Evolutionary conservation across 352 stramenopile genomes (phyloP).

Genomic region (Hyaloperonospora brassicae): DNA sequence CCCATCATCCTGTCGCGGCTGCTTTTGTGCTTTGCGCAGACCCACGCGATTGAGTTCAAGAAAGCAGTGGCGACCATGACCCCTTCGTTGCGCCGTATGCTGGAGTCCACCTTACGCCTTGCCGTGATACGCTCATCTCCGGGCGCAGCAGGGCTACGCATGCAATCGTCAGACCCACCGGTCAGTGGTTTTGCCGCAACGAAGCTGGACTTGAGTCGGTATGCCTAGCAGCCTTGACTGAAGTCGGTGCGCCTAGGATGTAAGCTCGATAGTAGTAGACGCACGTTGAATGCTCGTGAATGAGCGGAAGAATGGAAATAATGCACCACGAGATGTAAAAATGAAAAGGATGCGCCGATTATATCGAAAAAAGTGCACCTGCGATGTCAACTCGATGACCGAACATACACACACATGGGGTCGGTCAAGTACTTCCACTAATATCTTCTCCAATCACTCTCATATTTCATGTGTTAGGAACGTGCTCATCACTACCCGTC

Average conservation of each 20-base stretch:
- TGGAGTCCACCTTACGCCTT: conserved; percentile 38
- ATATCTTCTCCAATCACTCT: too few species aligned
- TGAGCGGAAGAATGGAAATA: too few species aligned
- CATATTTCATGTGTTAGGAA: too few species aligned
- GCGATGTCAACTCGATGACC: too few species aligned
- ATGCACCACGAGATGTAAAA: too few species aligned
- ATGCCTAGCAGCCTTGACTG: conserved; percentile 18
- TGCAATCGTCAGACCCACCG: conserved; percentile 6
- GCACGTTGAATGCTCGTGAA: not conserved
- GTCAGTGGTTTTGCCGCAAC: conserved; percentile 2
- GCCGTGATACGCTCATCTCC: conserved; percentile 29
- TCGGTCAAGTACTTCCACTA: too few species aligned
- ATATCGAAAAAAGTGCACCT: too few species aligned
- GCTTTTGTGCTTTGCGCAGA: conserved; percentile 49
- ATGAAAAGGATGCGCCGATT: too few species aligned
- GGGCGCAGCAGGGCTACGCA: conserved; percentile 1
- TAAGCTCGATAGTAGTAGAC: not conserved
- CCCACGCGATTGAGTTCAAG: conserved; percentile 43
- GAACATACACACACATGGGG: too few species aligned
- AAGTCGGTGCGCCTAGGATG: conserved; percentile 4
- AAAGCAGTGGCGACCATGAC: conserved; percentile 38
- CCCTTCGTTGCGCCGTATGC: conserved; percentile 24
- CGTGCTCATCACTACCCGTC: too few species aligned
- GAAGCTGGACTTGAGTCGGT: conserved; percentile 50
- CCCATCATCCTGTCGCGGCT: conserved; percentile 27